Base-by-base conservation (phyloP, 768 basidiomycete species). In the Hygrocybe punicea region DNA sequence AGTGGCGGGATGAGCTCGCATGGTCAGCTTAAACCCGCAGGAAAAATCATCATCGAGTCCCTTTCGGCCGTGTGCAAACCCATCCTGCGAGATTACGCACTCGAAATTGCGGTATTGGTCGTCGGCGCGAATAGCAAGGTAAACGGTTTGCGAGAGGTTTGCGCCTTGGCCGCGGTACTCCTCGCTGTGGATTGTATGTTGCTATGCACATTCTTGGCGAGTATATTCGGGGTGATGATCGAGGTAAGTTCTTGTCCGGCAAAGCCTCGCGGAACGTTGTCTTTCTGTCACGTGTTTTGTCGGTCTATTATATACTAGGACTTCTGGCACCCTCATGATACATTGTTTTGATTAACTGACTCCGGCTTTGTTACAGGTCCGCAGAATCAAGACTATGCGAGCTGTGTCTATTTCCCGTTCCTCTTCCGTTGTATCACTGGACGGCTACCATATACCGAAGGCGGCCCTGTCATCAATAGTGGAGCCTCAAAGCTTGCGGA, bases 221-320 rank as follows among this genome's bases (percentile, higher is more conserved):
- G 91, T 1, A 84, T 98, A 53, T 76, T 99, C 53, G 87, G 85
- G n/a, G 80, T 99, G 69, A 97, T 98, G 89, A 87, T 98, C 59
- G 96, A 99, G 80, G 93, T 93, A 60, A 62, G 73, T 64, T 56
- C 53, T 51, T 55, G 49, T 61, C 51, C 58, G 11, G 6, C 19
- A 17, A 4, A 40, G n/a, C n/a, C n/a, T n/a, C n/a, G n/a, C n/a
- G n/a, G n/a, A n/a, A n/a, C n/a, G n/a, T n/a, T n/a, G n/a, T n/a
- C n/a, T n/a, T n/a, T n/a, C 7, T 13, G 42, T 55, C 53, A 55
- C 53, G 53, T 55, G 53, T 8, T 33, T 13, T 37, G 3, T 29
- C 19, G 4, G 11, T 4, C 46, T 19, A 4, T 42, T 11, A 14
- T 48, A 14, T 19, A 21, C 24, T 3, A 13, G 46, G 46, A 48